Conservation (phyloP, 139 green algal genomes). For the Tetradesmus lagerheimii region DNA sequence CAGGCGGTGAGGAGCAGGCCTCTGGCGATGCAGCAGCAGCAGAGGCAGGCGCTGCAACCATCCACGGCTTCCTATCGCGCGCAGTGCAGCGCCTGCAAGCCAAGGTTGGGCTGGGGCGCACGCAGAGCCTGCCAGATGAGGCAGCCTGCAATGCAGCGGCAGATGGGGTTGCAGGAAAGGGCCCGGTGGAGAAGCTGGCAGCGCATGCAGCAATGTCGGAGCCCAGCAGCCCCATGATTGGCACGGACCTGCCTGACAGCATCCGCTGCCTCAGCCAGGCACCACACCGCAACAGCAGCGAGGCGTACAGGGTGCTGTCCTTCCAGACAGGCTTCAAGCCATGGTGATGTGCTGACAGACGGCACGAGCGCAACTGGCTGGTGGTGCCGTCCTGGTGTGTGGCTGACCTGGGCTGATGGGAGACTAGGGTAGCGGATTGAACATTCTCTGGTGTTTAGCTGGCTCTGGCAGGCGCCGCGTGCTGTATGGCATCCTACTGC, state of each 20-base stretch:
- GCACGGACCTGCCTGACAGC: slow-evolving; percentile 32
- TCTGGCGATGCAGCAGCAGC: background rate
- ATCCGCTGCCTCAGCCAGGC: slow-evolving; percentile 18
- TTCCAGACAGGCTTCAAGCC: slow-evolving; percentile 45
- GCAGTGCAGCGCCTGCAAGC: slow-evolving; percentile 28
- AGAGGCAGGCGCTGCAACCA: background rate
- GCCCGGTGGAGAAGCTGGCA: background rate
- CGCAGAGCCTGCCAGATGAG: slow-evolving; percentile 30
- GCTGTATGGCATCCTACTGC: too few relatives aligned
- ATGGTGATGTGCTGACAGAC: background rate
- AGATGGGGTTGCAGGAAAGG: background rate
- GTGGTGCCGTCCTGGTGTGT: too few relatives aligned
- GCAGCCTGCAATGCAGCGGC: slow-evolving; percentile 5
- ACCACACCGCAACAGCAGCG: background rate
- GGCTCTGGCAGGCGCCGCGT: too few relatives aligned
- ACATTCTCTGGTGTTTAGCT: too few relatives aligned
- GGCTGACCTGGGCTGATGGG: too few relatives aligned
- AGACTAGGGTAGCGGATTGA: too few relatives aligned
- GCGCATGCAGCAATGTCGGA: slow-evolving; percentile 11
- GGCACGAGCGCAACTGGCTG: too few relatives aligned
- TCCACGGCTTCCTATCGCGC: background rate
- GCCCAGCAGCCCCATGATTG: slow-evolving; percentile 44
- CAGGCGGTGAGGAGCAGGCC: background rate
- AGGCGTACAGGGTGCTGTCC: slow-evolving; percentile 19
- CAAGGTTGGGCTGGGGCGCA: slow-evolving; percentile 5